A percentile compares a stretch with the other conserved stretches of the same genome.
phyloP scores from a whole-genome alignment of 2,329 filamentous ascomycete genomes.

The Trichoderma brevicompactum region DNA sequence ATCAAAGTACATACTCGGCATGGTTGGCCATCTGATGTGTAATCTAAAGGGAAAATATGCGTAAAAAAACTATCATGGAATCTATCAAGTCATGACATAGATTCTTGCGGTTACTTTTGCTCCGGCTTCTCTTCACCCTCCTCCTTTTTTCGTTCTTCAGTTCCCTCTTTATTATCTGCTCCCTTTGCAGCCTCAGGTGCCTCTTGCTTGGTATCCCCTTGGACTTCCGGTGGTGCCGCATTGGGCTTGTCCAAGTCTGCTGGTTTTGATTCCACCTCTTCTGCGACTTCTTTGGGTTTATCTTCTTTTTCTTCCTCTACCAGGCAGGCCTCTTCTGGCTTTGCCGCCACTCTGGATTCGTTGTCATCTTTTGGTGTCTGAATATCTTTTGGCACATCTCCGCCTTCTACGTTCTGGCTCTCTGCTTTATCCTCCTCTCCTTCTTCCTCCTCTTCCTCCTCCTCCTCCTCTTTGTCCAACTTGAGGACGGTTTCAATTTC shows the following conservation, averaged over 20 bases:
- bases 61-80: not conserved
- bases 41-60: not conserved
- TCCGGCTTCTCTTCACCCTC: not conserved
- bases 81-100: constrained; percentile 2
- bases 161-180: not conserved
- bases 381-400: not conserved
- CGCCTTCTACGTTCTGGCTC: not conserved
- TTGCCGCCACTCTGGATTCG: not conserved
- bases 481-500: constrained; percentile 43
- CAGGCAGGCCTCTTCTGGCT: not conserved
- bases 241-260: not conserved
- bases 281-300: not conserved
- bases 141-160: not conserved
- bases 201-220: not conserved
- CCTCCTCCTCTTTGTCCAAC: constrained; percentile 33
- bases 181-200: not conserved
- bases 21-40: not conserved
- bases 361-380: not conserved
- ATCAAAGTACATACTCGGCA: not conserved
- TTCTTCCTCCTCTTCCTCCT: not conserved
- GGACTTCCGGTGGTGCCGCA: not conserved
- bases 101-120: not conserved
- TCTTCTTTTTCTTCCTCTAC: not conserved
- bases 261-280: not conserved
- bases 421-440: not conserved